A percentile compares a stretch with the other conserved stretches of the same genome.
These are phyloP conservation scores for Jackrogersella multiformis DNA, from an alignment of 495 filamentous ascomycete species.

Conservation along the genomic window DNA sequence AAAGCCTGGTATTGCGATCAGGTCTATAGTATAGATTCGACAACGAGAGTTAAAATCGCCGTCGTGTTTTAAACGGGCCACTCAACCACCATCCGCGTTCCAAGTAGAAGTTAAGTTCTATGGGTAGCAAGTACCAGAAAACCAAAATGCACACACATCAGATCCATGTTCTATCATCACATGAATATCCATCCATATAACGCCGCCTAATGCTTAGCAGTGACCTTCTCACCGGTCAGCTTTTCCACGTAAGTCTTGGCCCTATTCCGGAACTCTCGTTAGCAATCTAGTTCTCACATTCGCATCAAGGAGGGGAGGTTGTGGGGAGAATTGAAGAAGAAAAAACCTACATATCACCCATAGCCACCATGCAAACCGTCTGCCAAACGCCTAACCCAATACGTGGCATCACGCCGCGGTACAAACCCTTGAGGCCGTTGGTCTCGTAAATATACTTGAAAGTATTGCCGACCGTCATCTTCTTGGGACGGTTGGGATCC, in stretches of 20 bases:
- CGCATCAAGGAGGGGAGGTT: neutral
- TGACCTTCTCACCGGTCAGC: slow-evolving; percentile 91
- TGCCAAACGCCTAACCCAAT: slow-evolving; percentile 98
- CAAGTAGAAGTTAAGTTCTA: slow-evolving; percentile 12
- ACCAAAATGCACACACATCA: slow-evolving; percentile 13
- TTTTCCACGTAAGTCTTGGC: slow-evolving; percentile 98
- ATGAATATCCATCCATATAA: slow-evolving; percentile 35
- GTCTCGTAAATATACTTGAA: slow-evolving; percentile 90
- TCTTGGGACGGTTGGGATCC: slow-evolving; percentile 97
- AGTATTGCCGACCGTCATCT: slow-evolving; percentile 94
- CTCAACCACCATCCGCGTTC: neutral
- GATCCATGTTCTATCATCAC: slow-evolving; percentile 28
- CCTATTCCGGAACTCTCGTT: slow-evolving; percentile 60
- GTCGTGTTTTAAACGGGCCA: neutral
- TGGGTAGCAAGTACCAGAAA: slow-evolving; percentile 2
- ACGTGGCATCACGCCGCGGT: slow-evolving; percentile 93
- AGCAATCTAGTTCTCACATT: slow-evolving; percentile 26
- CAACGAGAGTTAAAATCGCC: neutral
- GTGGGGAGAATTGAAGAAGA: slow-evolving; percentile 3
- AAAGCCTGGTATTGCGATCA: slow-evolving; percentile 19
- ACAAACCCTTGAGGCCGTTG: slow-evolving; percentile 92
- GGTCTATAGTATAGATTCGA: slow-evolving; percentile 11
- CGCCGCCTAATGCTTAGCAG: slow-evolving; percentile 89
- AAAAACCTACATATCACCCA: slow-evolving; percentile 93
- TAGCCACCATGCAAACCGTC: slow-evolving; percentile 99